Evolutionary conservation across 1,284 basidiomycete species (phyloP).

Genomic region (Sporisorium reilianum): DNA sequence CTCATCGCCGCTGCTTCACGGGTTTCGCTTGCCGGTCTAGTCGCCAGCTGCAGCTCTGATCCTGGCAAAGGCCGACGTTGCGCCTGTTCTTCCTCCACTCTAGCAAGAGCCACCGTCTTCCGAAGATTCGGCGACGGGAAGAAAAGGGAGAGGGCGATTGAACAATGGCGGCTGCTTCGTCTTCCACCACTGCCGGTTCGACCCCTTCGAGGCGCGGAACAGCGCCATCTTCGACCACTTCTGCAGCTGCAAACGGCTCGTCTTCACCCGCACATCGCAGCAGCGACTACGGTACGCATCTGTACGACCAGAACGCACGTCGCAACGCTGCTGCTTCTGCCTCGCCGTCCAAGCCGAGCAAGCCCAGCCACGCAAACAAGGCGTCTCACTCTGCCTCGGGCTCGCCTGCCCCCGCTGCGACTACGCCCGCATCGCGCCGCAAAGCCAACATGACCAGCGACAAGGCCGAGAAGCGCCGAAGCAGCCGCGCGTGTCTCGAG

Average conservation of each 20-base stretch:
- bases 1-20: neutral
- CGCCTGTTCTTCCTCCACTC: neutral
- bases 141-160: neutral
- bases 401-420: neutral
- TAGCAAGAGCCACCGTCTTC: neutral
- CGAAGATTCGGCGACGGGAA: neutral
- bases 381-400: constrained; percentile 2
- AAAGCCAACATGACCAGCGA: constrained; percentile 38
- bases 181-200: constrained; percentile 19
- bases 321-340: constrained; percentile 2
- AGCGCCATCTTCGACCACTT: neutral
- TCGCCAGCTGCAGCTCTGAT: constrained; percentile 1
- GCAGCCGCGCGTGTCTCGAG: constrained; percentile 47
- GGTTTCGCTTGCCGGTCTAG: constrained; percentile 11
- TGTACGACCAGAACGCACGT: constrained; percentile 27
- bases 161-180: constrained; percentile 26
- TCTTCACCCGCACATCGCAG: constrained; percentile 4
- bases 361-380: constrained; percentile 5
- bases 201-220: constrained; percentile 22
- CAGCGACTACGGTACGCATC: constrained; percentile 14
- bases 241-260: neutral
- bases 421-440: constrained; percentile 8
- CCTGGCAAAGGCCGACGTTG: neutral
- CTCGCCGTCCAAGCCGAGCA: constrained; percentile 17
- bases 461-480: constrained; percentile 41